Evolutionary conservation across 352 stramenopile genomes (phyloP).

Genomic region (Phytophthora colocasiae): DNA sequence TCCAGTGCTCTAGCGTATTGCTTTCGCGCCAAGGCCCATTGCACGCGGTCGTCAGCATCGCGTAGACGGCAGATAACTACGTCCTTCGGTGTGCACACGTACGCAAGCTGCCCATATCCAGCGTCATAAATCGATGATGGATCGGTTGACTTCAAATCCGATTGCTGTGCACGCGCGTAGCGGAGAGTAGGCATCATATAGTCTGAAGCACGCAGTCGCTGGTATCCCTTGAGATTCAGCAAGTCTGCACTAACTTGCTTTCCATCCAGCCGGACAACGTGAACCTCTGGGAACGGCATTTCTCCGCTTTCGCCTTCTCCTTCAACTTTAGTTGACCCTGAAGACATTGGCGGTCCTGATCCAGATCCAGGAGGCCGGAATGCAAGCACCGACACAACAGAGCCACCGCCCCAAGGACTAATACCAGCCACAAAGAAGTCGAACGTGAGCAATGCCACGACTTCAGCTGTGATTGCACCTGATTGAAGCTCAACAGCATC

Average conservation of each 20-base stretch:
- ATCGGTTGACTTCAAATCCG: slow-evolving; percentile 29
- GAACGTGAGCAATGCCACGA: slow-evolving; percentile 78
- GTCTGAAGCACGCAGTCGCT: slow-evolving; percentile 75
- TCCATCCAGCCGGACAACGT: slow-evolving; percentile 90
- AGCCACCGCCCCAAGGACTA: slow-evolving; percentile 65
- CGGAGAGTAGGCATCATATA: slow-evolving; percentile 85
- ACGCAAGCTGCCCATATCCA: slow-evolving; percentile 68
- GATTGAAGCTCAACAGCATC: slow-evolving; percentile 31
- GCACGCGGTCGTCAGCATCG: slow-evolving; percentile 80
- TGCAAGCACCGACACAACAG: slow-evolving; percentile 69
- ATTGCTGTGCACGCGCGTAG: slow-evolving; percentile 43
- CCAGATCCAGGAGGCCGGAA: slow-evolving; percentile 71
- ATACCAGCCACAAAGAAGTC: slow-evolving; percentile 87
- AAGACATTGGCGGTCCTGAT: slow-evolving; percentile 25
- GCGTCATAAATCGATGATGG: slow-evolving; percentile 71
- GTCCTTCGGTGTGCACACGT: slow-evolving; percentile 87
- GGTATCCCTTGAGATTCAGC: slow-evolving; percentile 76
- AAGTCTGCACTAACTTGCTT: slow-evolving; percentile 88
- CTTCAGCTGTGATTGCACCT: slow-evolving; percentile 62
- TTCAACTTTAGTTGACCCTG: slow-evolving; percentile 55
- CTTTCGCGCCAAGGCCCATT: slow-evolving; percentile 70
- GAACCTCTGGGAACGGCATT: slow-evolving; percentile 84
- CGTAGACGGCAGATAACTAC: slow-evolving; percentile 85
- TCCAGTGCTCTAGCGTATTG: slow-evolving; percentile 68
- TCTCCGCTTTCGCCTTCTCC: slow-evolving; percentile 74